Percentiles rank a stretch among this genome's conserved stretches.
These are phyloP conservation scores for Solanum lignicaule DNA, from an alignment of 257 asterid species.

Conservation along the genomic window DNA sequence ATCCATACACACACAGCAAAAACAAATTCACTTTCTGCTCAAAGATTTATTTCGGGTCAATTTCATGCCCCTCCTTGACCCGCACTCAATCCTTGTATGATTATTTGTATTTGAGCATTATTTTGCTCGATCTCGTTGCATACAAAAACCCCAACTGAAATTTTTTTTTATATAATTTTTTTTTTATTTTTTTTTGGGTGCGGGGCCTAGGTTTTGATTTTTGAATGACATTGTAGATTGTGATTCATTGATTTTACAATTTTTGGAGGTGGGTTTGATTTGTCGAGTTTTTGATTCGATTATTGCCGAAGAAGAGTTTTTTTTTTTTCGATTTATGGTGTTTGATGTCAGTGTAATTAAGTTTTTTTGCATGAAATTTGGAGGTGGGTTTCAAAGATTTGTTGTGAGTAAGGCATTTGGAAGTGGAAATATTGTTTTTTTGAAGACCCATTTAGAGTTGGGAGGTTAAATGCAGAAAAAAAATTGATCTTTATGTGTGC, in stretches of 20 bases:
- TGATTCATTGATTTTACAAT: not conserved
- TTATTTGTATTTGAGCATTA: slow-evolving; percentile 18
- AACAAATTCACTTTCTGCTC: not conserved
- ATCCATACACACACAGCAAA: slow-evolving; percentile 1
- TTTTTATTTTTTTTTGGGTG: not conserved
- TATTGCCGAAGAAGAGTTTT: not conserved
- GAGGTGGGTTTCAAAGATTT: slow-evolving; percentile 13
- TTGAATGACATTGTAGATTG: slow-evolving; percentile 2
- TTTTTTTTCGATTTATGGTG: not conserved
- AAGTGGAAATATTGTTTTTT: not conserved
- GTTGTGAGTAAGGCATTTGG: slow-evolving; percentile 7
- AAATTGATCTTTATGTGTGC: slow-evolving; percentile 12
- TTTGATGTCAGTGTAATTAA: not conserved
- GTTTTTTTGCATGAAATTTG: slow-evolving; percentile 6
- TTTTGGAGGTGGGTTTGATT: not conserved
- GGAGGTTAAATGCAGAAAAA: slow-evolving; percentile 18
- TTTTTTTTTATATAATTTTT: not conserved
- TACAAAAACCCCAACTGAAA: slow-evolving; percentile 8
- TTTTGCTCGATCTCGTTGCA: slow-evolving; percentile 29
- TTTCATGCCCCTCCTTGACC: slow-evolving; percentile 38
- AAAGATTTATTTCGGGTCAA: slow-evolving; percentile 42
- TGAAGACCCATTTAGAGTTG: not conserved
- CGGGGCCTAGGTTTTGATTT: not conserved
- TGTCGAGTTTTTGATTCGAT: not conserved
- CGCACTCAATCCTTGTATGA: slow-evolving; percentile 2